Evolutionary conservation across 78 protist genomes (phyloP), one percentile per base, ranked within the genome.

Genomic region (Reticulomyxa filosa): DNA sequence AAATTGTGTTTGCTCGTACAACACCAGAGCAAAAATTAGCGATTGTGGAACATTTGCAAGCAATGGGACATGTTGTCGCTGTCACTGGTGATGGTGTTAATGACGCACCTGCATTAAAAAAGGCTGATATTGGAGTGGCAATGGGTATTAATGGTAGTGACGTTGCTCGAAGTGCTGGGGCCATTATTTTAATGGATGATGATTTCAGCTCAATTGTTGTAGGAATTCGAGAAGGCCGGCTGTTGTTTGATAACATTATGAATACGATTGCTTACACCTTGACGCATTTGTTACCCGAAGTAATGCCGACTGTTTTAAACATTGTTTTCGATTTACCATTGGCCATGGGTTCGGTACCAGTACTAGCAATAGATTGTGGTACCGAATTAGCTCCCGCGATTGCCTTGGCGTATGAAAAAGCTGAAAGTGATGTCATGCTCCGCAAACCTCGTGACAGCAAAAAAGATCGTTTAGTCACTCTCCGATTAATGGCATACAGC

Each of bases 31-130:
- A 87, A 74, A 89, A 93, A 79, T 76, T 86, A n/a, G 46, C 46
- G 17, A 86, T 94, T 5, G 97, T 88, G 7, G 68, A 78, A 46
- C 59, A 64, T 23, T 67, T 56, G 32, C 98, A 89, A n/a, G n/a
- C n/a, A n/a, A n/a, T n/a, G n/a, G n/a, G n/a, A n/a, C 25, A 17
- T 25, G 8, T 83, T 22, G 92, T 83, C 2, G 91, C 92, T 33
- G 84, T 93, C 37, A 87, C 92, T 3, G 97, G 93, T 23, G 74
- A 70, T 32, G 98, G 98, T 64, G 88, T 83, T 17, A 92, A 92
- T 70, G 98, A 93, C 74, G 83, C 92, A 29, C 94, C 94, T 8
- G 98, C 98, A 3, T 75, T 90, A n/a, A 77, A 77, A 52, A 37
- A 62, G 57, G 99, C 99, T 8, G 81, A 90, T 68, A 82, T 89